Evolutionary conservation across 148 eudicot genomes (phyloP).

Genomic region (Diospyros lotus): DNA sequence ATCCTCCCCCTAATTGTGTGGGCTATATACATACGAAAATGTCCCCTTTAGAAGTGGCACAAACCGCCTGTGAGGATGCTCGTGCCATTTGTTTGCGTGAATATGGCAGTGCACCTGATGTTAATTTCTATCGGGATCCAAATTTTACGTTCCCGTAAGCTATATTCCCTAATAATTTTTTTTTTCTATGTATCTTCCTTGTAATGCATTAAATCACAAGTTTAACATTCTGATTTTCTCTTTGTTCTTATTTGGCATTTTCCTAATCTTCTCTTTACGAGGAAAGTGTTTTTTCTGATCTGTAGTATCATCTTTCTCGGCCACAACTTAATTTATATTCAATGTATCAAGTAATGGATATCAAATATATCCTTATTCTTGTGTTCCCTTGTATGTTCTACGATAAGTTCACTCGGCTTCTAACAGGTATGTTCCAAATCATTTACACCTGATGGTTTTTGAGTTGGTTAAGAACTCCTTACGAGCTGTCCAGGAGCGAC

Average conservation of each 20-base stretch:
- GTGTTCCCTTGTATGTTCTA: not conserved
- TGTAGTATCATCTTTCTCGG: not conserved
- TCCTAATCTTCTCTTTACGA: not conserved
- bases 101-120: conserved; percentile 82
- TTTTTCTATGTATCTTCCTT: too few species aligned
- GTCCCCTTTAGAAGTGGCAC: conserved; percentile 84
- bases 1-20: conserved; percentile 64
- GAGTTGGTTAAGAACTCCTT: conserved; percentile 95
- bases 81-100: conserved; percentile 75
- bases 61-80: conserved; percentile 91
- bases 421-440: conserved; percentile 85
- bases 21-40: conserved; percentile 93
- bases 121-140: conserved; percentile 79
- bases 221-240: not conserved
- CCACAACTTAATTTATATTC: not conserved
- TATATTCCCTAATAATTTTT: not conserved
- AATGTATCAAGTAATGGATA: not conserved
- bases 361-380: not conserved
- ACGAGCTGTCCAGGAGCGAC: conserved; percentile 95
- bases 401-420: conserved; percentile 1
- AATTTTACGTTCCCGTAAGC: conserved; percentile 83
- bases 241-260: not conserved
- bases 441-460: conserved; percentile 93
- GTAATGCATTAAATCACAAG: not conserved
- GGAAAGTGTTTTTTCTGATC: not conserved